Evolutionary conservation across 2,329 filamentous ascomycete species (phyloP).

Genomic region (Calonectria multiphialidica): DNA sequence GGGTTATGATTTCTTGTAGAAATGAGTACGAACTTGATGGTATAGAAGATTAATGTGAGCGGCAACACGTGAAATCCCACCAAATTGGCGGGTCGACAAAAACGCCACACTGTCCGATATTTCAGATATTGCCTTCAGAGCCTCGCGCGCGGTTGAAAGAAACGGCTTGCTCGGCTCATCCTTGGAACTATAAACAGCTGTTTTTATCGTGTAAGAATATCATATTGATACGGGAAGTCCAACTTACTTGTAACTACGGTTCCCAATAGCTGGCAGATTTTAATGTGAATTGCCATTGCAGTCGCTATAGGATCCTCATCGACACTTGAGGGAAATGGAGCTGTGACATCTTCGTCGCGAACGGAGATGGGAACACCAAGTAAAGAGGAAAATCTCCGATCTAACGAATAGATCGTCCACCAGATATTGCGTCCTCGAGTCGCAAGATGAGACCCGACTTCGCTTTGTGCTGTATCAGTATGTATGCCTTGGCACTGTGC

Average conservation of each 20-base stretch:
- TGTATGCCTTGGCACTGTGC: constrained; percentile 24
- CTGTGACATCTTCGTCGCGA: constrained; percentile 15
- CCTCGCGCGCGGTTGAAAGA: constrained; percentile 14
- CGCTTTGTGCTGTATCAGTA: constrained; percentile 5
- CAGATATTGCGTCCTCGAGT: constrained; percentile 13
- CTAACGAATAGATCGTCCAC: constrained; percentile 24
- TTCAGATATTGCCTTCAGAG: constrained; percentile 10
- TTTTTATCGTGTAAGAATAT: background rate
- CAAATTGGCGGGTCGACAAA: constrained; percentile 14
- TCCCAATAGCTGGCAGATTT: constrained; percentile 15
- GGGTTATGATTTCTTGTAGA: background rate
- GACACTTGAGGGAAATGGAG: background rate
- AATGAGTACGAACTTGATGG: background rate
- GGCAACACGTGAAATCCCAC: constrained; percentile 19
- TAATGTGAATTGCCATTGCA: constrained; percentile 18
- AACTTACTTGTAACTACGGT: constrained; percentile 10
- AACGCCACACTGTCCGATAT: constrained; percentile 1
- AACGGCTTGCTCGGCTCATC: constrained; percentile 8
- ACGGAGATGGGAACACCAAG: constrained; percentile 21
- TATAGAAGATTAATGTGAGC: constrained; percentile 21
- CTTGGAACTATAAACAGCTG: constrained; percentile 19
- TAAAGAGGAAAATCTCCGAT: constrained; percentile 19
- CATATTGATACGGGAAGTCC: too few species aligned
- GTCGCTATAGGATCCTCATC: background rate
- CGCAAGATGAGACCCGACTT: background rate